Base-by-base conservation (phyloP, 2,329 filamentous ascomycete genomes). In the Calonectria hongkongensis region DNA sequence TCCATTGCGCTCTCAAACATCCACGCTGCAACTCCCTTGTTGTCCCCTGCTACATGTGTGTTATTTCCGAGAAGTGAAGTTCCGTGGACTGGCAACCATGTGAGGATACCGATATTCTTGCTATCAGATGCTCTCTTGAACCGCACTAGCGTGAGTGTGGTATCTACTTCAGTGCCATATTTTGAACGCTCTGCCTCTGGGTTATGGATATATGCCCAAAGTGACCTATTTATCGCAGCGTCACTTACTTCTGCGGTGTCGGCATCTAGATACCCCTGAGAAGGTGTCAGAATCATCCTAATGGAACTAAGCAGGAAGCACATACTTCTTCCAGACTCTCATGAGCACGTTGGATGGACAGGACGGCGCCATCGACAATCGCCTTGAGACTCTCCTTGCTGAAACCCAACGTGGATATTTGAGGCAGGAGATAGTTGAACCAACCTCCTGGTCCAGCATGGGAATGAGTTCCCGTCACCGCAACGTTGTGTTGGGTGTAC, bases 1-100 rank as follows among this genome's bases (percentile, higher is more conserved):
- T 85, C 82, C 62, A 93, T 88, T 65, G 90, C 92, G 76, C 93
- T 90, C 82, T 98, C 96, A 66, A 98, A 93, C 15, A 98, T 86
- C 81, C 93, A 94, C 0, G 96, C 94, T 2, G 96, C 96, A 8
- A 98, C 95, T 15, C 96, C 96, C 85, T 98, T 98, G 86, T 98
- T 98, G 83, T 98, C 96, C n/a, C 95, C 96, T 3, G 95, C 93
- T 64, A 97, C 91, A 16, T 98, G 88, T 0, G 95, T 98, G 84
- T 98, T 98, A 85, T 98, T 98, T 68, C 94, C 94, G 28, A 96
- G 91, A 84, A 98, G 91, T 0, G 95, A 98, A 0, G 96, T 98
- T 58, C 96, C 96, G 82, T 98, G 96, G 0, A 96, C 94, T 3
- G 96, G 92, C 82, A 96, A 98, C 94, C 96, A 98, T 18, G 95